Base-by-base conservation (phyloP, 768 basidiomycete genomes). In the Boletellus sp. region DNA sequence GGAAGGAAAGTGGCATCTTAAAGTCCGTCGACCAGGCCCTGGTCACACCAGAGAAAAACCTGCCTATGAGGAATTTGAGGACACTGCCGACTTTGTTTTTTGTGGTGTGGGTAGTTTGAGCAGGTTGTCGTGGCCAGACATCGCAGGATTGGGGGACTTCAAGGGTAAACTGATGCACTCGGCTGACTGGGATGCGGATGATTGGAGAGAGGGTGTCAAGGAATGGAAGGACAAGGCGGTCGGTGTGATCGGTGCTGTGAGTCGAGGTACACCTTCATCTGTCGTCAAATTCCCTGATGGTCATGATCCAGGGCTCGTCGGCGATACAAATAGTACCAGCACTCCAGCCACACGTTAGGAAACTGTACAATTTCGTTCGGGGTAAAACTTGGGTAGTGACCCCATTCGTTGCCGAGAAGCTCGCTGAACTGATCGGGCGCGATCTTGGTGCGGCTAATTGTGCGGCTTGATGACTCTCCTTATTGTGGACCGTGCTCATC, bases 121-220 rank as follows among this genome's bases (percentile, higher is more conserved):
- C 42, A 65, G 79, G 7, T 85, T 83, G 83, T 70, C 74, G 23
- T 86, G 83, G 85, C 86, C 85, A 3, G 75, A 82, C 38, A 84
- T 87, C 38, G 62, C 70, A 9, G 84, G 83, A 4, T 61, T 85
- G 24, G 65, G 78, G 15, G 69, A 63, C 8, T 87, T 82, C 65
- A 68, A 75, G 52, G 86, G 85, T 4, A 72, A 68, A 43, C 62
- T 85, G 13, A 65, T 83, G 1, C 86, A 89, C 55, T 81, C 79
- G n/a, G 85, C 84, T 0, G 61, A 75, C 2, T 85, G 84, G 80
- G 75, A 79, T 22, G 70, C 66, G 26, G 72, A 62, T 11, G 63
- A 72, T 32, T 77, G 74, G 76, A 61, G 74, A 57, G 74, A 75
- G 11, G 75, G 70, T 15, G 72, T 75, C 8, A 69, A 70, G 48